Base-by-base conservation (phyloP, 108 stramenopile species). In the Bacterosira constricta region DNA sequence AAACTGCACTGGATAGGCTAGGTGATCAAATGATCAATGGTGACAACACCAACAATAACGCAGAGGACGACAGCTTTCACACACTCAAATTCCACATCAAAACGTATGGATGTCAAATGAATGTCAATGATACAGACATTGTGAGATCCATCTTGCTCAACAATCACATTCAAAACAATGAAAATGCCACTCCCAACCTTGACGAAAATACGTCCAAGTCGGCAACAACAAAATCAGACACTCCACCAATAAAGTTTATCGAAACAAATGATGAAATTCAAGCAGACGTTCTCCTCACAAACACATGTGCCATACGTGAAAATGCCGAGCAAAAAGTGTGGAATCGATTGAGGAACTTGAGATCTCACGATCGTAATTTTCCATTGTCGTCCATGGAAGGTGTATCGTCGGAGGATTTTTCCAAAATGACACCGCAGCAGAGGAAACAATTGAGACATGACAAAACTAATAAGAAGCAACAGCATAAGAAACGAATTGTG, bases 61-160 rank as follows among this genome's bases (percentile, higher is more conserved):
- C 18, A 18, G 44, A 15, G 7, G 47, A 65, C n/a, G 55, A 67
- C 8, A 15, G 25, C 23, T 20, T 57, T n/a, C 41, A 60, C 7
- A 76, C 77, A 8, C 41, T 76, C 5, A 72, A 84, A 55, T 99
- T 97, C 73, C 96, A 92, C 74, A 77, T 99, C 34, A 93, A 98
- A 84, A 99, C 98, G n/a, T 97, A 97, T 73, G 99, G 99, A 0
- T 99, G 99, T 83, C 97, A 98, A 75, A 98, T 98, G 98, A 99
- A 99, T 77, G 96, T 99, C 27, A 88, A 86, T 69, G 99, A 99
- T 66, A 84, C 88, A 17, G 97, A 98, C 54, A 93, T 99, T 67
- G 97, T 98, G 7, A 88, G 93, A 3, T 86, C 90, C 36, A 74
- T 98, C 3, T 73, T 98, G n/a, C 53, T 89, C 8, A 68, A 68